Conservation (phyloP, 2,329 filamentous ascomycete species). For the Pseudohalonectria lignicola region DNA sequence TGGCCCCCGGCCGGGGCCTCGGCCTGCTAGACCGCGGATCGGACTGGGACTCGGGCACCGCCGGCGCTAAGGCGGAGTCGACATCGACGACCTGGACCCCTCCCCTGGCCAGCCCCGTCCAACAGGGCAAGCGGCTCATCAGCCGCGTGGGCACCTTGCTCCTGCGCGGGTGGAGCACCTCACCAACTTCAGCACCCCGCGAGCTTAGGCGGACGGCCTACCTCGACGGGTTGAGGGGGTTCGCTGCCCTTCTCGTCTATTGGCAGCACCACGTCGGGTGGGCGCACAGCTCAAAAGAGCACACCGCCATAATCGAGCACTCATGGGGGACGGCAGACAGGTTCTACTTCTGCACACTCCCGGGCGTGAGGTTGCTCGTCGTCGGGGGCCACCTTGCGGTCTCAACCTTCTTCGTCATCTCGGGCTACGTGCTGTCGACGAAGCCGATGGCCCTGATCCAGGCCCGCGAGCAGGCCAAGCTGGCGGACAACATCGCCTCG, state of each 20-base stretch:
- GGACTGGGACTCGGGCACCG: no score
- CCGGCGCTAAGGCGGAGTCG: no score
- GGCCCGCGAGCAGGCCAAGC: slow-evolving; percentile 24
- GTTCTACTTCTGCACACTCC: slow-evolving; percentile 40
- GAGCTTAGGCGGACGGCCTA: slow-evolving; percentile 41
- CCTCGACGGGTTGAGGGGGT: slow-evolving; percentile 55
- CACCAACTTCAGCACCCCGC: background rate
- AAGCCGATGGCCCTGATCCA: slow-evolving; percentile 36
- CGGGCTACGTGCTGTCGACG: slow-evolving; percentile 43
- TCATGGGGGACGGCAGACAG: slow-evolving; percentile 37
- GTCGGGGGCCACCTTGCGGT: slow-evolving; percentile 51
- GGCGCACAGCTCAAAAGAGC: slow-evolving; percentile 31
- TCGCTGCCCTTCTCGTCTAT: slow-evolving; percentile 57
- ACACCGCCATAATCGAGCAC: slow-evolving; percentile 34
- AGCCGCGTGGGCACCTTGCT: slow-evolving; percentile 1
- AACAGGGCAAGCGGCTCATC: background rate
- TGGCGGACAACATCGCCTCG: slow-evolving; percentile 32
- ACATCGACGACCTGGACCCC: background rate
- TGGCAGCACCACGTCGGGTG: slow-evolving; percentile 49
- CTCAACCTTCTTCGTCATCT: slow-evolving; percentile 34
- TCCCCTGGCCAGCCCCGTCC: background rate
- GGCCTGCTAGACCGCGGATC: no score
- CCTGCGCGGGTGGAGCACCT: background rate
- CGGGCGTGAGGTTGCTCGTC: slow-evolving; percentile 48
- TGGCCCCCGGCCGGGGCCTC: no score